Base-by-base conservation (phyloP, 1,139 yeast species). In the Eremothecium gossypii region DNA sequence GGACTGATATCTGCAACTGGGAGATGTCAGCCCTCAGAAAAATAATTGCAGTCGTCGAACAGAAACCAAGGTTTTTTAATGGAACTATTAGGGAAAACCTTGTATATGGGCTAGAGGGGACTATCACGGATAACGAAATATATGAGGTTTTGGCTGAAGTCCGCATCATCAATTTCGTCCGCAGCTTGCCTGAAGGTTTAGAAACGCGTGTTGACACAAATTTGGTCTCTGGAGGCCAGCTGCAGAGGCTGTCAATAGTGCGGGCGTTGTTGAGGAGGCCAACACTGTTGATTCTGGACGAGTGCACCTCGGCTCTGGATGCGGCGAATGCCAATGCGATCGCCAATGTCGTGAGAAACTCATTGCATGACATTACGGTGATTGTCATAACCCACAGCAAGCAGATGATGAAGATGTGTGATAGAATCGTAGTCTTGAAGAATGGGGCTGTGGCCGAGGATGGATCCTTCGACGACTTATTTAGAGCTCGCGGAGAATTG, bases 221-320 rank as follows among this genome's bases (percentile, higher is more conserved):
- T 1, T 55, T 76, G 42, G 60, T 83, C 30, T 83, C 94, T 2
- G 85, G 89, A 34, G 95, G 95, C 2, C 95, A 85, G 59, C 71
- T 81, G 7, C 95, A 85, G 58, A 65, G 95, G 46, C 60, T 85
- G 12, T 75, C 87, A 0, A 77, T 85, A 46, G 89, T 85, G 0
- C 71, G 95, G 47, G 87, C 93, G 0, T 49, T 85, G 14, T 50
- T 84, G 3, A 64, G 86, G 39, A 66, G 69, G 39, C 87, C 94
- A 0, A 69, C 70, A 39, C 61, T 85, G 5, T 62, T 84, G 43
- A 67, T 85, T 2, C 63, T 85, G 41, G 95, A 85, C 61, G 95
- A 85, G 55, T 81, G 86, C 47, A 83, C 95, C 0, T 77, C 94
- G 2, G 83, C 86, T 2, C 64, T 85, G 44, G 95, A 85, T 57